Evolutionary conservation across 495 filamentous ascomycete species (phyloP).

Genomic region (Letharia lupina): DNA sequence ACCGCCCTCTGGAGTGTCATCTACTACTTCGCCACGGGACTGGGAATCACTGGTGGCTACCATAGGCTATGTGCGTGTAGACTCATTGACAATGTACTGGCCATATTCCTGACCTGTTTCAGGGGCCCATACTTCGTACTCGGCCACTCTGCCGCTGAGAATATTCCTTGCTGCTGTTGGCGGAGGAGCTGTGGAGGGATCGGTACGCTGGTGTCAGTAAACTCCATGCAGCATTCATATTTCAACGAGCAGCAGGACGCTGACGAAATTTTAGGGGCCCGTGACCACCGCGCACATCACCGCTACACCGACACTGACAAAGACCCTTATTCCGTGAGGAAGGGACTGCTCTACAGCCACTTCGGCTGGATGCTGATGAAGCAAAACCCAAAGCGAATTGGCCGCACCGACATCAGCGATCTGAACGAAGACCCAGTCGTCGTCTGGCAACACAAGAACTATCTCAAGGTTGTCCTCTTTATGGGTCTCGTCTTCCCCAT

Average conservation of each 20-base stretch:
- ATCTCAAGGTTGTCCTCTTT: slow-evolving; percentile 76
- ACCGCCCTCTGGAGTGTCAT: slow-evolving; percentile 72
- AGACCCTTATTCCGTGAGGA: slow-evolving; percentile 97
- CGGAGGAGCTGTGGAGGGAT: slow-evolving; percentile 92
- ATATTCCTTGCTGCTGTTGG: slow-evolving; percentile 89
- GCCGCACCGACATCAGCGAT: slow-evolving; percentile 93
- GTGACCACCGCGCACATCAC: slow-evolving; percentile 95
- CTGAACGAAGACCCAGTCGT: slow-evolving; percentile 93
- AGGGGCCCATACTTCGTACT: slow-evolving; percentile 94
- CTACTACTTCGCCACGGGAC: slow-evolving; percentile 54
- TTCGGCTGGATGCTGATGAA: slow-evolving; percentile 92
- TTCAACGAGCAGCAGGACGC: neutral
- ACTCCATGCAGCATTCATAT: neutral
- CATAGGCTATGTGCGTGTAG: slow-evolving; percentile 53
- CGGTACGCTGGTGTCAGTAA: slow-evolving; percentile 69
- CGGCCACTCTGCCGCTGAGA: slow-evolving; percentile 76
- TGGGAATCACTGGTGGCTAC: slow-evolving; percentile 45
- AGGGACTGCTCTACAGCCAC: slow-evolving; percentile 34
- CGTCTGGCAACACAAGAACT: slow-evolving; percentile 90
- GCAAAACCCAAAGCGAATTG: slow-evolving; percentile 87
- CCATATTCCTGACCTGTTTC: neutral
- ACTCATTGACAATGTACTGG: neutral
- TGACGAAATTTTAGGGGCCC: slow-evolving; percentile 46
- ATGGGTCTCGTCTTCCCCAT: slow-evolving; percentile 85
- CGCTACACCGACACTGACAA: slow-evolving; percentile 98